Evolutionary conservation across 2,329 filamentous ascomycete species (phyloP).

Genomic region (Seiridium cupressi): DNA sequence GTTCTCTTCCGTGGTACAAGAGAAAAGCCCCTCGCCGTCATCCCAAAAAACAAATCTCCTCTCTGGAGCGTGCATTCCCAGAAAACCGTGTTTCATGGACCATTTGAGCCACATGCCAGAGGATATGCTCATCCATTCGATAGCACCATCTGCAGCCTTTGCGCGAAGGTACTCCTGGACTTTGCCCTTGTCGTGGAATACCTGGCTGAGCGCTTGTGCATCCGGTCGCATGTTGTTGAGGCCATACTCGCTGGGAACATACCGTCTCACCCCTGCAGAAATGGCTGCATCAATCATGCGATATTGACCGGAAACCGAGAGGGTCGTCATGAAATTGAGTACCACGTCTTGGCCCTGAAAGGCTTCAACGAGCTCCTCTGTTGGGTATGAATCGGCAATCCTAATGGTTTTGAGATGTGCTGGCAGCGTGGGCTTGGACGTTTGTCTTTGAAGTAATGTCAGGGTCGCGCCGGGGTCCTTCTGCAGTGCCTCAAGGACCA

Average conservation of each 20-base stretch:
- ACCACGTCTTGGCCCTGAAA: conserved; percentile 25
- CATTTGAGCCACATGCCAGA: conserved; percentile 29
- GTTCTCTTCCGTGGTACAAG: conserved; percentile 32
- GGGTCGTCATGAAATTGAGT: conserved; percentile 40
- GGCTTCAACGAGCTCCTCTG: conserved; percentile 17
- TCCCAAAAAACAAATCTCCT: conserved; percentile 27
- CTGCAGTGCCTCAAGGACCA: conserved; percentile 24
- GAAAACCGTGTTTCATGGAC: conserved; percentile 22
- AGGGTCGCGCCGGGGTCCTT: conserved; percentile 23
- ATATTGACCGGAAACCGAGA: conserved; percentile 37
- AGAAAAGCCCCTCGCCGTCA: conserved; percentile 30
- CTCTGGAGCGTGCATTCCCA: conserved; percentile 21
- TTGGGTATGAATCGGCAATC: conserved; percentile 25
- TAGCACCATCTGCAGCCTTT: conserved; percentile 18
- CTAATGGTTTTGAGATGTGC: conserved; percentile 17
- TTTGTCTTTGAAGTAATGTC: conserved; percentile 25
- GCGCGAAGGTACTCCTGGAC: conserved; percentile 24
- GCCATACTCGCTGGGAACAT: conserved; percentile 53
- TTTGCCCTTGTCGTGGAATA: conserved; percentile 26
- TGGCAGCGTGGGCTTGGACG: conserved; percentile 21
- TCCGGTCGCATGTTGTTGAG: conserved; percentile 30
- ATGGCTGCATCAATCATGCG: conserved; percentile 54
- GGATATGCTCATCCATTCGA: conserved; percentile 29
- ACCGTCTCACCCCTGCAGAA: conserved; percentile 52
- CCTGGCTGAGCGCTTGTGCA: conserved; percentile 20